Percentiles rank a stretch among this genome's conserved stretches.
Conservation (phyloP, 345 rosid genomes). For the Eucalyptus regnans region DNA sequence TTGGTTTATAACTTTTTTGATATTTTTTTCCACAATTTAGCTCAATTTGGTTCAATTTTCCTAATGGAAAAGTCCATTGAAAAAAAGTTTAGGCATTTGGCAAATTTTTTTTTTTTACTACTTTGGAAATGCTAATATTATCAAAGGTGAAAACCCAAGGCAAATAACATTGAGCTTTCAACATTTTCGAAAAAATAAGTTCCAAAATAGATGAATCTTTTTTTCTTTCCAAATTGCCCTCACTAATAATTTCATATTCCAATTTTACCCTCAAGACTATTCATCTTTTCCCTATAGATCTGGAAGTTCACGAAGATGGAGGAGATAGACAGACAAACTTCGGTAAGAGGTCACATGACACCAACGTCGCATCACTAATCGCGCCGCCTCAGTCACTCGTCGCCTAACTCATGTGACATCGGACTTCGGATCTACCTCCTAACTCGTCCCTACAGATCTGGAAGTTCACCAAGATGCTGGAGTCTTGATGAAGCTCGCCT, state of each 20-base stretch:
- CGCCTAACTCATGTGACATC: fast-evolving
- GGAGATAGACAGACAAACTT: neutral
- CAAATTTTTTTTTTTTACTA: neutral
- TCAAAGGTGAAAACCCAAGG: neutral
- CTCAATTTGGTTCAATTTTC: neutral
- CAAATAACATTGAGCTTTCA: too few relatives aligned
- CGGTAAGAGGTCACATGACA: fast-evolving
- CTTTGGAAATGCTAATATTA: neutral
- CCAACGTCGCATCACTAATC: neutral
- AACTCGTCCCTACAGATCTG: too few relatives aligned
- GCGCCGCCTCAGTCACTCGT: fast-evolving
- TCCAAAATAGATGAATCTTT: fast-evolving
- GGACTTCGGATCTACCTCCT: neutral
- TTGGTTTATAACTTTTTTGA: too few relatives aligned
- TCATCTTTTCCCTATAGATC: neutral
- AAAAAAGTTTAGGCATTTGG: neutral
- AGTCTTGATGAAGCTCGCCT: neutral
- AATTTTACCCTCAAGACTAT: neutral
- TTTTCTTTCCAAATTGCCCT: neutral
- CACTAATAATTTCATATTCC: neutral
- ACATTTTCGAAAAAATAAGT: neutral
- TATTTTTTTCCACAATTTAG: neutral
- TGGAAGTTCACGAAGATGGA: neutral
- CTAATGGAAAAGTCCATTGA: neutral
- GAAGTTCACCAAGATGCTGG: too few relatives aligned